These are phyloP conservation scores for Phaseolus lunatus DNA, from an alignment of 306 rosid species.

Conservation along the genomic window DNA sequence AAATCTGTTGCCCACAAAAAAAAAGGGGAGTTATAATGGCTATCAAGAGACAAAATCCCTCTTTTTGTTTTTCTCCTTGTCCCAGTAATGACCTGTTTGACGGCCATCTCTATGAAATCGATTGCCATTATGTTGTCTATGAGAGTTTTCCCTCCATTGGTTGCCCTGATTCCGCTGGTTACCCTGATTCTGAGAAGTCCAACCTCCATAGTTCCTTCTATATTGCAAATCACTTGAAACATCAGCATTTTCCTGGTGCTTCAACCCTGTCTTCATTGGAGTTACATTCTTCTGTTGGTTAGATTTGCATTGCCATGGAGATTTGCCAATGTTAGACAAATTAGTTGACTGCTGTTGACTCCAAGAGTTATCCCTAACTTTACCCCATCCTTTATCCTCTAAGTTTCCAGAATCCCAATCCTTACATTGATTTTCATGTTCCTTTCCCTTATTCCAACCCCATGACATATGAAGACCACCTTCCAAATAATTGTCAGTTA, in stretches of 20 bases:
- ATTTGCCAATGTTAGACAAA: conserved; percentile 39
- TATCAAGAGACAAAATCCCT: conserved; percentile 52
- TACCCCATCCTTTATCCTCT: conserved; percentile 52
- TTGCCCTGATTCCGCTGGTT: conserved; percentile 33
- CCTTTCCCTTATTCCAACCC: conserved; percentile 51
- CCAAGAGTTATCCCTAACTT: conserved; percentile 49
- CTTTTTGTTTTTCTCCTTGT: conserved; percentile 54
- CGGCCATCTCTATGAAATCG: conserved; percentile 53
- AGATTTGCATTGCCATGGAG: conserved; percentile 47
- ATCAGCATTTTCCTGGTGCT: conserved; percentile 47
- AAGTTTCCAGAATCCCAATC: conserved; percentile 47
- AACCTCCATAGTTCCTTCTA: conserved; percentile 42
- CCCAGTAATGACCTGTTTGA: conserved; percentile 53
- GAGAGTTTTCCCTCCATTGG: conserved; percentile 50
- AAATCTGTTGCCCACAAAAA: conserved; percentile 14
- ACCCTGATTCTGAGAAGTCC: conserved; percentile 46
- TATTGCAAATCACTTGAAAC: conserved; percentile 50
- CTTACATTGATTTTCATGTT: conserved; percentile 4
- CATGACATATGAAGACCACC: conserved; percentile 43
- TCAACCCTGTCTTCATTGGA: conserved; percentile 55
- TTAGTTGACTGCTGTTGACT: conserved; percentile 45
- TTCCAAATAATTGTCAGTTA: conserved; percentile 54
- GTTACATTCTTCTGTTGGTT: conserved; percentile 43
- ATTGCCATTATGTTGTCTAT: conserved; percentile 44
- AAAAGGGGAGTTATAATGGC: conserved; percentile 20